Percentiles rank a stretch among this genome's conserved stretches.
Conservation (phyloP, 441 rosid genomes). For the Arabidopsis hybrid region DNA sequence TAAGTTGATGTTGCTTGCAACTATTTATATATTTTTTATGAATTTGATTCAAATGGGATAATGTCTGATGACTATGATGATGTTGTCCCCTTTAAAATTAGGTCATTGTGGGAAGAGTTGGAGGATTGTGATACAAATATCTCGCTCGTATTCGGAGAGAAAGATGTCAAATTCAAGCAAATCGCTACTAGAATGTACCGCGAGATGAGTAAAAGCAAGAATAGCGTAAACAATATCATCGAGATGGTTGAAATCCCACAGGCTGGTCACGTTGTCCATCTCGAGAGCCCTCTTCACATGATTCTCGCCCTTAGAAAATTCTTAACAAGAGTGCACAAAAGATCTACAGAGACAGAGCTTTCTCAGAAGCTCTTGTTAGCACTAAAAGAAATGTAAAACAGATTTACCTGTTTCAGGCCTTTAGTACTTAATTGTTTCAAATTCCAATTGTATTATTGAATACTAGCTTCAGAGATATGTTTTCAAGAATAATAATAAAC, state of each 20-base stretch:
- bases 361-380: conserved; percentile 41
- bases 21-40: background rate
- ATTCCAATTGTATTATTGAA: conserved; percentile 21
- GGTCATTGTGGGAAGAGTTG: conserved; percentile 91
- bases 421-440: background rate
- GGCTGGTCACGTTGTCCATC: conserved; percentile 85
- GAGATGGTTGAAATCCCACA: conserved; percentile 64
- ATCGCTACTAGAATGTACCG: conserved; percentile 60
- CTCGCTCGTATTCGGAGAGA: conserved; percentile 69
- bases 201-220: conserved; percentile 44
- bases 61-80: conserved; percentile 16
- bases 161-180: conserved; percentile 72
- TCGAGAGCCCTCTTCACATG: conserved; percentile 77
- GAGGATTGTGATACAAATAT: conserved; percentile 64
- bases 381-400: conserved; percentile 35
- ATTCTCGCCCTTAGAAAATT: conserved; percentile 65
- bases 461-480: background rate
- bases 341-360: conserved; percentile 30
- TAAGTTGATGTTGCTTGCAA: conserved; percentile 51
- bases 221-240: conserved; percentile 32
- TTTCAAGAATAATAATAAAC: conserved; percentile 22
- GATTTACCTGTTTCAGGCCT: conserved; percentile 19
- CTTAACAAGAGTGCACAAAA: conserved; percentile 48
- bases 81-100: conserved; percentile 35
- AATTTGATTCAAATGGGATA: background rate